These are phyloP conservation scores for Ceratocystis huliohia DNA, from an alignment of 2,329 filamentous ascomycete species.

Conservation along the genomic window DNA sequence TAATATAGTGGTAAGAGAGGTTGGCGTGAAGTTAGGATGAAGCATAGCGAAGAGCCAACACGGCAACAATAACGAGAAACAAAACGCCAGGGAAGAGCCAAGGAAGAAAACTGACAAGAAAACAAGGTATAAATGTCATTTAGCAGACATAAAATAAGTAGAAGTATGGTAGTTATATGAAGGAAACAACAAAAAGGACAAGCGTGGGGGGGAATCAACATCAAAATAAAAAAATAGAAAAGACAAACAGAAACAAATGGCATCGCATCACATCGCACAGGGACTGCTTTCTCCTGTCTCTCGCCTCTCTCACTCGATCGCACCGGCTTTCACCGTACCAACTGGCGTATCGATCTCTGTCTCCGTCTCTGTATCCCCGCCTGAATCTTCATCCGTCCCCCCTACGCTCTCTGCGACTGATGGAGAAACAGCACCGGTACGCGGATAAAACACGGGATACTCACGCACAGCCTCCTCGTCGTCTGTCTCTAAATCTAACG, in stretches of 20 bases:
- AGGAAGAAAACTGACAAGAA: neutral
- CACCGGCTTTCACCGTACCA: conserved; percentile 2
- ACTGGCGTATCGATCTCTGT: conserved; percentile 18
- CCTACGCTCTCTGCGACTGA: conserved; percentile 16
- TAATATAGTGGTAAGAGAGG: neutral
- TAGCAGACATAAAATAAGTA: conserved; percentile 1
- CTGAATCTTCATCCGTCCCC: conserved; percentile 24
- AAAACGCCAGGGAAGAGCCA: neutral
- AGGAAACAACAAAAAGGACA: neutral
- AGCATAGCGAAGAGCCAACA: neutral
- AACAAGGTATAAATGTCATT: conserved; percentile 7
- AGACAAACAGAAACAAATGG: no score
- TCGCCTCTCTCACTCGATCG: neutral
- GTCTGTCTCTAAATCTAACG: conserved; percentile 49
- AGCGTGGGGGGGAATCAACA: conserved; percentile 7
- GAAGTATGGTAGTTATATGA: neutral
- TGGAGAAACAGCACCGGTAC: conserved; percentile 16
- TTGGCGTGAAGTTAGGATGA: neutral
- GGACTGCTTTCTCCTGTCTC: no score
- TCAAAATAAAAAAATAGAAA: conserved; percentile 3
- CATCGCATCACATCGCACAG: no score
- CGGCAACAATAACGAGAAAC: neutral
- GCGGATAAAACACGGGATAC: conserved; percentile 20
- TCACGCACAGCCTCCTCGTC: conserved; percentile 19
- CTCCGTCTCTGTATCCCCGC: conserved; percentile 23